phyloP scores from a whole-genome alignment of 129 eudicot genomes.

The Oenanthe sinensis region DNA sequence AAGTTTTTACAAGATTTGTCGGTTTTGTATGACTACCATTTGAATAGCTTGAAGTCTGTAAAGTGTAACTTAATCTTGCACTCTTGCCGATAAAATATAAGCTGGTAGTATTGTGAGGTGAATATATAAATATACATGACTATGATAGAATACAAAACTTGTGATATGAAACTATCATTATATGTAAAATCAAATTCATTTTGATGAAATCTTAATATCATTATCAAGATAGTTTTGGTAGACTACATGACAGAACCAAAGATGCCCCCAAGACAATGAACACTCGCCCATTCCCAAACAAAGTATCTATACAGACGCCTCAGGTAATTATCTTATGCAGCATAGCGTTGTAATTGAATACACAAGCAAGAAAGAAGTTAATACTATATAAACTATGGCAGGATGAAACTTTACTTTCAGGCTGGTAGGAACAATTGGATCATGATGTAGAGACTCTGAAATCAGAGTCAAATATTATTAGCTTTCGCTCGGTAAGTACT shows the following conservation, averaged over 20 bases:
- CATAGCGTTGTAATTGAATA: not conserved
- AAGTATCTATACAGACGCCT: conserved; percentile 82
- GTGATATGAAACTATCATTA: not conserved
- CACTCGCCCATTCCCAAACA: conserved; percentile 76
- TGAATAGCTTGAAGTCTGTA: no score
- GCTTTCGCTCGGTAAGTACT: conserved; percentile 60
- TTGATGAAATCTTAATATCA: not conserved
- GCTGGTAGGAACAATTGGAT: conserved; percentile 84
- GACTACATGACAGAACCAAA: conserved; percentile 78
- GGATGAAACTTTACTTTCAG: conserved; percentile 67
- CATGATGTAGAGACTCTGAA: conserved; percentile 76
- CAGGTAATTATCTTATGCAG: conserved; percentile 40
- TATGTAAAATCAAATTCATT: not conserved
- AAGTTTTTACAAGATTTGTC: not conserved
- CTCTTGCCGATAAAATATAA: not conserved
- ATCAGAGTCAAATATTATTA: conserved; percentile 57
- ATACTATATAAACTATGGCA: conserved; percentile 18
- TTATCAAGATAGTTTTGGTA: conserved; percentile 53
- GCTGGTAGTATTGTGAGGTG: not conserved
- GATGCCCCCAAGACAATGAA: conserved; percentile 80
- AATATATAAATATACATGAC: not conserved
- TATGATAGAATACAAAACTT: not conserved
- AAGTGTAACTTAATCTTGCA: not conserved
- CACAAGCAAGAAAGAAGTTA: conserved; percentile 5
- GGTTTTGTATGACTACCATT: not conserved